Evolutionary conservation across 73 alveolate species (phyloP), one percentile per base, ranked within the genome.

Genomic region (Paramecium caudatum): DNA sequence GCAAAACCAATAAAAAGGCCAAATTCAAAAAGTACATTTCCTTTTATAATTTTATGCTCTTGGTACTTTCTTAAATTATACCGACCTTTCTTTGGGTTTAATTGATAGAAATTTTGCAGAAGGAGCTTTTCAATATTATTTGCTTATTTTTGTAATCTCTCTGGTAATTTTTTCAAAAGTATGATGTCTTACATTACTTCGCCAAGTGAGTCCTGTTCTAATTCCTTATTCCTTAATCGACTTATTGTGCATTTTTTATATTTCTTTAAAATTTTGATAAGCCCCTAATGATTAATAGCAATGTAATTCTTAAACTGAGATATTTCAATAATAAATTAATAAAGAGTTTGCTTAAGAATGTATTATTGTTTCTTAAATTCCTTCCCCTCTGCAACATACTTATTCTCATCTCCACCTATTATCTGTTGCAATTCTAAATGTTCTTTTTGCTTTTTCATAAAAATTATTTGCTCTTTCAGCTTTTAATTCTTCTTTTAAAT

Each of bases 1-100:
- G 88, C 88, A 2, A 74, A 41, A 4, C 88, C 88, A 4, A 74
- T 45, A 21, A 74, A 74, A 8, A 74, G 23, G 16, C 88, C 88
- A 39, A 74, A 74, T 45, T 74, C 43, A 39, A 74, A 74, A 21
- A 27, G 19, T 15, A 74, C 55, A 21, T 43, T 27, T 19, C 45
- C 39, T 41, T 74, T 74, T 21, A 74, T 30, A 37, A n/a, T 74
- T 45, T 43, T 74, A 21, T 74, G 21, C 6, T 74, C 2, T 5
- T 30, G 4, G 43, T 74, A 74, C 47, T 74, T 74, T n/a, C 88
- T 39, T 2, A 74, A 25, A 74, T 74, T 37, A 39, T 74, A 36
- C 19, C 62, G 16, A 4, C 88, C 62, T 41, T 74, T 41, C n/a
- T 74, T 74, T 17, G 88, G 69, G 43, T 74, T 74, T 7, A 45